Evolutionary conservation across 768 basidiomycete genomes (phyloP), one percentile per base, ranked within the genome.

Genomic region (Cystofilobasidium ferigula): DNA sequence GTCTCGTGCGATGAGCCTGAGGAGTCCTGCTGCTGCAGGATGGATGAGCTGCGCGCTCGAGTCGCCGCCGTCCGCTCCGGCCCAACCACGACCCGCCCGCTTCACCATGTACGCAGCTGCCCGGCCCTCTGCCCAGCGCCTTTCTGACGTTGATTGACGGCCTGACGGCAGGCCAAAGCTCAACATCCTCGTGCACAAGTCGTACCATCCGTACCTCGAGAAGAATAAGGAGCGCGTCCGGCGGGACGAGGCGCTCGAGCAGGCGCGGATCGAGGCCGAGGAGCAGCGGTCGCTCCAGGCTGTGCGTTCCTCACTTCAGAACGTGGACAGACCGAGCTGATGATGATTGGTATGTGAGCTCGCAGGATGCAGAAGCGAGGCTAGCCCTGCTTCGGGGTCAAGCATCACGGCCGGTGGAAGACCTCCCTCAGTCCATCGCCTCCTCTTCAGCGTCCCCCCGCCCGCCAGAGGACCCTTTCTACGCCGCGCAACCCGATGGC

Each of bases 181-280:
- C 6, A 74, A 77, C 64, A 77, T 77, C 65, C 70, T 77, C 58
- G 73, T 73, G 24, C 76, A 77, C 67, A 77, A 77, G 67, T 76
- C 75, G 5, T 77, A 77, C 54, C 76, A 77, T 54, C 75, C 75
- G 0, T 77, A 77, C 54, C 70, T 74, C 10, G 75, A 77, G 63
- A 72, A 70, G 69, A 77, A 77, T 71, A 77, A 77, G 69, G 73
- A 76, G 59, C 69, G 72, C 53, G 76, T 77, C 30, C 67, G 75
- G 30, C 73, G 76, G 57, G 76, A 77, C 69, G 76, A 77, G 70
- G 73, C 72, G 24, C 66, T 70, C 63, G 75, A 75, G 28, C 61
- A 60, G 36, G 71, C 69, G n/a, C 73, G 72, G 61, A 73, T 73
- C 45, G 64, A 72, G 34, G 69, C 64, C 20, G 66, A 69, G 26